Conservation (phyloP, 75 land plant genomes). For the Selaginella moellendorffii region DNA sequence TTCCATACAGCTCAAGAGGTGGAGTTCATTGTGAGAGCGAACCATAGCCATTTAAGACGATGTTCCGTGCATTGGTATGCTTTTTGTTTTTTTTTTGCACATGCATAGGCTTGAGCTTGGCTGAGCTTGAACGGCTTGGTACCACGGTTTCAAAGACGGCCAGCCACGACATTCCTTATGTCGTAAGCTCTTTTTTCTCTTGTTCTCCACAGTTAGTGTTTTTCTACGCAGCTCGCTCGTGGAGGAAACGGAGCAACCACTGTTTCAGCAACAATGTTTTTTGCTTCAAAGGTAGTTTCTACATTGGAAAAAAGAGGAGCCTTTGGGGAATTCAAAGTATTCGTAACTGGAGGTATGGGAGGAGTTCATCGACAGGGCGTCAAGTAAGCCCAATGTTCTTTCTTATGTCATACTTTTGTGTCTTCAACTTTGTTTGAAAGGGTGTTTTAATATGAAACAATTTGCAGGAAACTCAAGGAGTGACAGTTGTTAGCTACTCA, state of each 20-base stretch:
- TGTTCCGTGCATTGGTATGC: slow-evolving; percentile 73
- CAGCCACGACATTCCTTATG: slow-evolving; percentile 83
- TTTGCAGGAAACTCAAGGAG: slow-evolving; percentile 94
- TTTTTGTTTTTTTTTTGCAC: not conserved
- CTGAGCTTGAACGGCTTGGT: slow-evolving; percentile 58
- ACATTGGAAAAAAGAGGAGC: not conserved
- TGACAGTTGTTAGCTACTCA: slow-evolving; percentile 66
- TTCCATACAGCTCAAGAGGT: slow-evolving; percentile 70
- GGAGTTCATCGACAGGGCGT: slow-evolving; percentile 85
- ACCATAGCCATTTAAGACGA: slow-evolving; percentile 89
- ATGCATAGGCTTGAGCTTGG: slow-evolving; percentile 42
- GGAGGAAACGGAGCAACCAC: slow-evolving; percentile 88
- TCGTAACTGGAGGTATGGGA: slow-evolving; percentile 97
- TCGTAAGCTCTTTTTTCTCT: slow-evolving; percentile 46
- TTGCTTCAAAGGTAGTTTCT: slow-evolving; percentile 64
- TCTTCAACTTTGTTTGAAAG: not conserved
- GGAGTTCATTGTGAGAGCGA: slow-evolving; percentile 48
- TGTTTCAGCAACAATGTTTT: slow-evolving; percentile 97
- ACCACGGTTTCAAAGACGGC: slow-evolving; percentile 53
- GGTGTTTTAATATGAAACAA: not conserved
- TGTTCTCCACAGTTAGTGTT: not conserved
- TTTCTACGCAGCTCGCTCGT: slow-evolving; percentile 46
- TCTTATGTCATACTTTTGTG: not conserved
- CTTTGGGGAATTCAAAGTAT: slow-evolving; percentile 49
- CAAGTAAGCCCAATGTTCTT: slow-evolving; percentile 34